Base-by-base conservation (phyloP, 2,329 filamentous ascomycete genomes). In the Dactylonectria estremocensis region DNA sequence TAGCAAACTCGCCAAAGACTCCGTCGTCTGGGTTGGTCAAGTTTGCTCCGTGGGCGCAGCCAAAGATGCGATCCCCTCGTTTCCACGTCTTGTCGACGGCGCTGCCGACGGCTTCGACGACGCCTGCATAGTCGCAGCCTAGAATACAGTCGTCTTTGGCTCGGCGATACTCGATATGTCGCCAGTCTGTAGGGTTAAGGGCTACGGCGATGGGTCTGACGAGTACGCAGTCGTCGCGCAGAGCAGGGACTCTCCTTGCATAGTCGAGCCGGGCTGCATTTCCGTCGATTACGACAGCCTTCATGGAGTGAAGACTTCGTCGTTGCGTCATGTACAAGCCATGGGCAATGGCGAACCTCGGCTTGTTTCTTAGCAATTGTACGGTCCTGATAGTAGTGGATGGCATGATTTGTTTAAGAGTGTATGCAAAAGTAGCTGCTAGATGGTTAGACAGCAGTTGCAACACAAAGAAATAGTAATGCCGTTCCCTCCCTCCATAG, bases 61-160 rank as follows among this genome's bases (percentile, higher is more conserved):
- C 86, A 24, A 77, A 74, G 35, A 87, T 77, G 46, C 85, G 81
- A 66, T 89, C 86, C 2, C 87, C 86, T 28, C 80, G 81, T 70
- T 82, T 80, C 64, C 86, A 82, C 2, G 70, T 55, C 64, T 67
- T 69, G 7, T 49, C 65, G 18, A 84, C 81, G 22, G 79, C 80
- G 3, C 73, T 63, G 3, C 85, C 85, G n/a, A 87, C 77, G 49
- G 83, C 79, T 37, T 84, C 80, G 1, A 88, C 81, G 14, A 83
- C 73, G 20, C 86, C 85, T 33, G 82, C 81, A 61, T 83, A 87
- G 71, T 87, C 86, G 56, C 81, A 84, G 16, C 84, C 84, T 40
- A 80, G 63, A 28, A 74, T 68, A 5, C 66, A 54, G 16, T 74
- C 73, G 20, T 68, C 35, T n/a, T 52, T 50, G 5, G 59, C 49